Evolutionary conservation across 2,329 filamentous ascomycete genomes (phyloP).

Genomic region (Dichotomopilus funicola): DNA sequence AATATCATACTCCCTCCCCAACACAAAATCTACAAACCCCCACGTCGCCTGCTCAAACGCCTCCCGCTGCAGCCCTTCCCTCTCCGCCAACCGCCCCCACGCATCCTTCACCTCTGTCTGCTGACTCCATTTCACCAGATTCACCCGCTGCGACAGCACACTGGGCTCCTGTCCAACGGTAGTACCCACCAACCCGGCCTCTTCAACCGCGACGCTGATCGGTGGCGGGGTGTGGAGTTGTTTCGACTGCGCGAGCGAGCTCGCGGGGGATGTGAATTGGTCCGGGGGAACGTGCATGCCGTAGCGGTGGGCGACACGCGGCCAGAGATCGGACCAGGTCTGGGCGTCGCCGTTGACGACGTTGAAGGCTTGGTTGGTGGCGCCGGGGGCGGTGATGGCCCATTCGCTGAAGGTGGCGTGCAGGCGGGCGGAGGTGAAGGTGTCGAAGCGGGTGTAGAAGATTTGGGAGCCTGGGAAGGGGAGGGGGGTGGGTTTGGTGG

Average conservation of each 20-base stretch:
- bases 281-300: conserved; percentile 28
- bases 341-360: conserved; percentile 36
- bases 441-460: conserved; percentile 32
- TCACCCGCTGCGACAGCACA: conserved; percentile 33
- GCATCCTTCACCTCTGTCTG: conserved; percentile 32
- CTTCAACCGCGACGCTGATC: conserved; percentile 25
- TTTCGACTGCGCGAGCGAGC: not conserved
- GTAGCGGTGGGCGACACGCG: conserved; percentile 32
- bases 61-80: conserved; percentile 31
- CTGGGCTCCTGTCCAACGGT: conserved; percentile 20
- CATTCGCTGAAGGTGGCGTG: conserved; percentile 34
- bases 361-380: conserved; percentile 37
- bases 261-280: conserved; percentile 22
- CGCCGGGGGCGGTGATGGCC: conserved; percentile 27
- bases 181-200: conserved; percentile 25
- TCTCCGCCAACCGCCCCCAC: conserved; percentile 35
- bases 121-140: conserved; percentile 36
- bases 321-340: conserved; percentile 38
- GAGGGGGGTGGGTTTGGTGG: conserved; percentile 19
- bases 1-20: conserved; percentile 36
- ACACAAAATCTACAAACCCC: conserved; percentile 36
- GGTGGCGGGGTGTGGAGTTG: conserved; percentile 25
- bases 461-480: conserved; percentile 30
- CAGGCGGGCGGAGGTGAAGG: conserved; percentile 28
- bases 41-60: conserved; percentile 38